Percentiles rank a stretch among this genome's conserved stretches.
phyloP scores from a whole-genome alignment of 352 stramenopile species.

The Globisporangium cystogenes region DNA sequence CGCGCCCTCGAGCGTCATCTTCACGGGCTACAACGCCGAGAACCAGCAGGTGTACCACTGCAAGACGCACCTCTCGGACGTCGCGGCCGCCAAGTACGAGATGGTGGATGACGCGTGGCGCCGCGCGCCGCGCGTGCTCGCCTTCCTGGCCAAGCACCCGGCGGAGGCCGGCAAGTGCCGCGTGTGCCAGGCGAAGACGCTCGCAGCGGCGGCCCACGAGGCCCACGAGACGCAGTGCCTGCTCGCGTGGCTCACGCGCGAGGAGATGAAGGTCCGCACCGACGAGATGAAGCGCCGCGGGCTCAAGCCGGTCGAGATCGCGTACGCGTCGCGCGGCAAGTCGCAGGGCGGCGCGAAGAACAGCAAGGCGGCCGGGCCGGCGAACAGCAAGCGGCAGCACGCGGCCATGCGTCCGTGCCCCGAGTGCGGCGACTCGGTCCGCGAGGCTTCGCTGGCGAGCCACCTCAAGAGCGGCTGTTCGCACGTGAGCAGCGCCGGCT shows the following conservation, averaged over 20 bases:
- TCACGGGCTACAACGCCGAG: slow-evolving; percentile 75
- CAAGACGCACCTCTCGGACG: slow-evolving; percentile 65
- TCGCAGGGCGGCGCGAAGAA: slow-evolving; percentile 18
- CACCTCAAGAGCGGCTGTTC: slow-evolving; percentile 59
- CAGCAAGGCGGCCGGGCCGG: background rate
- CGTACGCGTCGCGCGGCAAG: slow-evolving; percentile 27
- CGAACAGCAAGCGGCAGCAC: slow-evolving; percentile 37
- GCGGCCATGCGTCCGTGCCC: slow-evolving; percentile 41
- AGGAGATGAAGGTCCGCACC: slow-evolving; percentile 33
- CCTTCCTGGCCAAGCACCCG: slow-evolving; percentile 23
- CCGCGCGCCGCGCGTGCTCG: slow-evolving; percentile 16
- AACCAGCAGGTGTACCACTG: slow-evolving; percentile 85
- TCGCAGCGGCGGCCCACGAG: slow-evolving; percentile 23
- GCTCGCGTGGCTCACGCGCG: slow-evolving; percentile 43
- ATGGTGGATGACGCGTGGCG: slow-evolving; percentile 67
- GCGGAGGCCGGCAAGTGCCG: slow-evolving; percentile 37
- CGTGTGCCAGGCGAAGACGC: slow-evolving; percentile 54
- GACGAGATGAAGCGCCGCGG: slow-evolving; percentile 30
- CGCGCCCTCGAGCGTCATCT: slow-evolving; percentile 56
- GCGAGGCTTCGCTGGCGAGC: slow-evolving; percentile 59
- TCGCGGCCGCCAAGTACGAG: slow-evolving; percentile 48
- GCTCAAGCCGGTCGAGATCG: slow-evolving; percentile 28
- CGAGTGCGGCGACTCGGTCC: slow-evolving; percentile 56
- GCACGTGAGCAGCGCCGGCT: slow-evolving; percentile 2
- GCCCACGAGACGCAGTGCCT: slow-evolving; percentile 62